Conservation (phyloP, 441 rosid genomes). For the Cnidoscolus chayamansa region DNA sequence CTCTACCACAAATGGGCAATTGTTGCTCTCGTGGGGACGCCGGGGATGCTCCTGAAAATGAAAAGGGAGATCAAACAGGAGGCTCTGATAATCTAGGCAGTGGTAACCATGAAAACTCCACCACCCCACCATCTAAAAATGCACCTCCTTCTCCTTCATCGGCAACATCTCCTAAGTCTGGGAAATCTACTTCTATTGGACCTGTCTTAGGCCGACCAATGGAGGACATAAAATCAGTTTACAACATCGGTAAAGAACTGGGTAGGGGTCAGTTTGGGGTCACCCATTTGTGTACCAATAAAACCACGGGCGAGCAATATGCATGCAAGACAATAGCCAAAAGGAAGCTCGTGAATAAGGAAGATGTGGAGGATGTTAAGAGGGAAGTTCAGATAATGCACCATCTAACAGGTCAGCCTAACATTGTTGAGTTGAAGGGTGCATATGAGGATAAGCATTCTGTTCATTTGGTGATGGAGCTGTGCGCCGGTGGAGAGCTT, state of each 20-base stretch:
- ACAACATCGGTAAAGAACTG: constrained; percentile 30
- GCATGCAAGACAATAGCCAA: constrained; percentile 39
- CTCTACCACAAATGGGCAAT: constrained; percentile 51
- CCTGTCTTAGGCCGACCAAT: constrained; percentile 82
- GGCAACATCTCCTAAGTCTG: neutral
- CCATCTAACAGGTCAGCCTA: constrained; percentile 35
- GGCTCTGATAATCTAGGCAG: constrained; percentile 6
- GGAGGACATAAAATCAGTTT: constrained; percentile 64
- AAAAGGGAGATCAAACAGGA: constrained; percentile 28
- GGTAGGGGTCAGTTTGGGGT: constrained; percentile 37
- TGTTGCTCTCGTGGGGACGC: constrained; percentile 66
- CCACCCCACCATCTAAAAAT: constrained; percentile 36
- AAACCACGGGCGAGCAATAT: constrained; percentile 31
- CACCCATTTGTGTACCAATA: constrained; percentile 30
- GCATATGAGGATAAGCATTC: constrained; percentile 38
- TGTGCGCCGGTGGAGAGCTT: constrained; percentile 40
- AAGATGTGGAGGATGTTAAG: constrained; percentile 36
- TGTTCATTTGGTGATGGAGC: constrained; percentile 40
- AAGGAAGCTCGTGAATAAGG: constrained; percentile 32
- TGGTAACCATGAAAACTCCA: constrained; percentile 17
- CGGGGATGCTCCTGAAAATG: constrained; percentile 25
- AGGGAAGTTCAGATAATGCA: constrained; percentile 41
- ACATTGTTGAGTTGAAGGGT: constrained; percentile 36
- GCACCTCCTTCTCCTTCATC: constrained; percentile 43
- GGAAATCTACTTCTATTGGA: constrained; percentile 51